Conservation (phyloP, 331 rosid genomes). For the Quercus lobata region DNA sequence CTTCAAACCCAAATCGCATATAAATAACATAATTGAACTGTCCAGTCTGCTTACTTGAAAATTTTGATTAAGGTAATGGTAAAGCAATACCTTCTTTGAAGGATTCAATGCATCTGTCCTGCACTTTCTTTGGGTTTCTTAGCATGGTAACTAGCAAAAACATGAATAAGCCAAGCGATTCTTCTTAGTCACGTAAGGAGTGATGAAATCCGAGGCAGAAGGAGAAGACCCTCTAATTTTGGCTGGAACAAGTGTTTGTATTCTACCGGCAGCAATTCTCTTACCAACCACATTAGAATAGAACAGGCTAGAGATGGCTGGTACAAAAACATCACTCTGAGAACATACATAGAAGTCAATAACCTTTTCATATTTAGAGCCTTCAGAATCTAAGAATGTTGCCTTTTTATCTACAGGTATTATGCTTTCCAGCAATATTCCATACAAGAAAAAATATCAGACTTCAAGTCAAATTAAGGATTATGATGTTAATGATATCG, state of each 20-base stretch:
- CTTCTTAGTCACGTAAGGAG: no score
- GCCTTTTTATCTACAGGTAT: no score
- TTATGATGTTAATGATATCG: neutral
- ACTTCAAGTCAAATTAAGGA: no score
- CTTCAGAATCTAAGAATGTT: no score
- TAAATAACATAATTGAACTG: neutral
- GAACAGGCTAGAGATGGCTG: conserved; percentile 44
- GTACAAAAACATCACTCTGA: conserved; percentile 77
- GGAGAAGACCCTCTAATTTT: no score
- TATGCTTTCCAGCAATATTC: no score
- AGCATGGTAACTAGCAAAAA: conserved; percentile 30
- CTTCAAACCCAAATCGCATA: neutral
- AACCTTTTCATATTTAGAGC: conserved; percentile 22
- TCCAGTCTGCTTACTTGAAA: neutral
- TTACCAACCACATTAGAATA: conserved; percentile 69
- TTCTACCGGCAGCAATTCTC: conserved; percentile 71
- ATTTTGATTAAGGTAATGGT: neutral
- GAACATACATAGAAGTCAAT: conserved; percentile 68
- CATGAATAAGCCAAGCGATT: no score
- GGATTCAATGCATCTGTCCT: conserved; percentile 23
- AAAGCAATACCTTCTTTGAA: conserved; percentile 27
- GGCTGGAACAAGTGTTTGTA: conserved; percentile 35
- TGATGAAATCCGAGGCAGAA: no score
- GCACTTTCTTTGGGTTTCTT: conserved; percentile 16
- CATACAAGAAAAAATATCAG: no score